These are phyloP conservation scores for Sporothrix dimorphospora DNA, from an alignment of 2,329 filamentous ascomycete genomes.

Conservation along the genomic window DNA sequence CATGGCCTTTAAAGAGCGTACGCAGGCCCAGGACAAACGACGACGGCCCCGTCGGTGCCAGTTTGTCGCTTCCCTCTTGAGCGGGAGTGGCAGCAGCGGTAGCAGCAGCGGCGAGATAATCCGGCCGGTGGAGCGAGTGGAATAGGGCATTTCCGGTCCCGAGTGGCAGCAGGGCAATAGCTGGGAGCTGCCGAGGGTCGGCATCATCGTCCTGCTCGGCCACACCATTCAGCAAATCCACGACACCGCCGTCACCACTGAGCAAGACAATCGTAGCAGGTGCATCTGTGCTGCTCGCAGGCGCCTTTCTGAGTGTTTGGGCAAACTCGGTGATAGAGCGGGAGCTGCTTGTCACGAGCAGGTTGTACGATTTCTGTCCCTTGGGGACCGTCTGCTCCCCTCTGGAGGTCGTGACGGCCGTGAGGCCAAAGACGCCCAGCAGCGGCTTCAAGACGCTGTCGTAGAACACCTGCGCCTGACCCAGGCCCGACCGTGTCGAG, in stretches of 20 bases:
- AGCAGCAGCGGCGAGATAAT: slow-evolving; percentile 46
- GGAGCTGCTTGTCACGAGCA: slow-evolving; percentile 66
- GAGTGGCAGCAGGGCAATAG: slow-evolving; percentile 60
- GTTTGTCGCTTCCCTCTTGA: slow-evolving; percentile 38
- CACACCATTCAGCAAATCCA: slow-evolving; percentile 76
- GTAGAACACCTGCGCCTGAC: slow-evolving; percentile 60
- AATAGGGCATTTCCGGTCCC: slow-evolving; percentile 69
- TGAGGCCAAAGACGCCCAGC: slow-evolving; percentile 51
- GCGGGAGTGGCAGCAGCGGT: slow-evolving; percentile 32
- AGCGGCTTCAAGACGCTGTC: slow-evolving; percentile 59
- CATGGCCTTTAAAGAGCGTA: slow-evolving; percentile 62
- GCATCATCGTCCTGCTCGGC: slow-evolving; percentile 27
- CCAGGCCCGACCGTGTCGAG: slow-evolving; percentile 67
- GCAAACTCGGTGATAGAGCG: slow-evolving; percentile 69
- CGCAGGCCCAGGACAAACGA: slow-evolving; percentile 57
- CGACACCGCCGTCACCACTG: slow-evolving; percentile 84
- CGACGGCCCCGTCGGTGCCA: slow-evolving; percentile 47
- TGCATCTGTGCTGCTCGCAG: slow-evolving; percentile 26
- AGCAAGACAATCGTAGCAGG: slow-evolving; percentile 67
- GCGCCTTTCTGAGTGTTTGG: slow-evolving; percentile 37
- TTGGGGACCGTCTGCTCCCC: neutral
- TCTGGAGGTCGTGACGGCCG: slow-evolving; percentile 28
- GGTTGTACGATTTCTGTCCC: slow-evolving; percentile 45
- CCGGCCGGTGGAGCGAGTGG: slow-evolving; percentile 63
- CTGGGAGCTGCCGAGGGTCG: slow-evolving; percentile 41